phyloP scores from a whole-genome alignment of 768 basidiomycete genomes.

The Xerocomus spinulosus region DNA sequence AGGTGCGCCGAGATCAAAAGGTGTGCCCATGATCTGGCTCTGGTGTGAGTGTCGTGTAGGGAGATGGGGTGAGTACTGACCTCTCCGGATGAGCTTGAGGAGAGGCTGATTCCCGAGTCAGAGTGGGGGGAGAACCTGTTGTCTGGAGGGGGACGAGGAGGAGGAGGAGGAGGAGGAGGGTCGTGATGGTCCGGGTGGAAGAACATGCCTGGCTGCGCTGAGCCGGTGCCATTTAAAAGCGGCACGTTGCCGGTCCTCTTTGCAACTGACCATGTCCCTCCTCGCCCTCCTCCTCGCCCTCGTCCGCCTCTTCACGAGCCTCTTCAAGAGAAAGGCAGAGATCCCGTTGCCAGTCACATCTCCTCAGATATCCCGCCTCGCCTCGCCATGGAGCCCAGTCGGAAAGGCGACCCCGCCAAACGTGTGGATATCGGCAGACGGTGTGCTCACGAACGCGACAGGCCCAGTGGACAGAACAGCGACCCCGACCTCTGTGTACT shows the following conservation, averaged over 20 bases:
- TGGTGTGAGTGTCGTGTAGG: too few species aligned
- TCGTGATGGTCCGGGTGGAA: constrained; percentile 5
- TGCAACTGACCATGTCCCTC: not conserved
- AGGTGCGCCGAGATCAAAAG: constrained; percentile 31
- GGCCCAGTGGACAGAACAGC: constrained; percentile 11
- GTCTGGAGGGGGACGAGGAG: too few species aligned
- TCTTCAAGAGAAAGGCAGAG: not conserved
- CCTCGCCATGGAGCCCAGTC: constrained; percentile 30
- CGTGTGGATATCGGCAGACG: constrained; percentile 25
- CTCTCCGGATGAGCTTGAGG: constrained; percentile 30
- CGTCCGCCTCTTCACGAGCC: not conserved
- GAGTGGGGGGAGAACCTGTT: constrained; percentile 14
- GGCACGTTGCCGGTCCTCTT: too few species aligned
- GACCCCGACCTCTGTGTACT: constrained; percentile 7
- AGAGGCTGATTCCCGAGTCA: constrained; percentile 29
- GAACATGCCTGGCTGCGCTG: constrained; percentile 8
- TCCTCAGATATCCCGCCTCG: constrained; percentile 10
- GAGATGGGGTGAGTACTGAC: too few species aligned
- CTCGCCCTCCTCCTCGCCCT: constrained; percentile 13
- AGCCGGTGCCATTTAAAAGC: not conserved
- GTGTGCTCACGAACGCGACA: constrained; percentile 10
- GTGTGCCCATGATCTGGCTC: constrained; percentile 34
- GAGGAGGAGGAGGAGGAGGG: too few species aligned
- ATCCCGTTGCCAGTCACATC: too few species aligned
- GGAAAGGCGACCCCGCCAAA: constrained; percentile 5